Percentiles rank a stretch among this genome's conserved stretches.
These are phyloP conservation scores for Auricularia heimuer DNA, from an alignment of 768 basidiomycete species.

Conservation along the genomic window DNA sequence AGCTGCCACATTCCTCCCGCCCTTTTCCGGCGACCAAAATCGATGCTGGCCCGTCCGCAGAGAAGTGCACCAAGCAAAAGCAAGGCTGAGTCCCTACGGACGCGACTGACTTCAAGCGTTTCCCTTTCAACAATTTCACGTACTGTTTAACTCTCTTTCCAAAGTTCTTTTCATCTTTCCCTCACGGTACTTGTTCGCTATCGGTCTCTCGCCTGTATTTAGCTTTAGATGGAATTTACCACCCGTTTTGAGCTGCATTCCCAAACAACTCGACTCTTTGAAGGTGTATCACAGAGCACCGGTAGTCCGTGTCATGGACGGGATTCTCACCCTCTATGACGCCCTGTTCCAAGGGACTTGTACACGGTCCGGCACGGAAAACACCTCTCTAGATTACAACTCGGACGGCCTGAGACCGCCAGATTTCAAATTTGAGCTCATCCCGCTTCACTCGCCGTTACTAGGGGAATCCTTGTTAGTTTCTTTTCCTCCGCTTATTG, in stretches of 20 bases:
- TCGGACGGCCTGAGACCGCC: constrained; percentile 49
- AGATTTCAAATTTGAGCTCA: constrained; percentile 79
- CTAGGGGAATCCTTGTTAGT: constrained; percentile 85
- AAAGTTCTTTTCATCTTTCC: constrained; percentile 78
- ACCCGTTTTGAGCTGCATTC: constrained; percentile 79
- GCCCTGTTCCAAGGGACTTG: constrained; percentile 73
- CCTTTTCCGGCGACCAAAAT: constrained; percentile 53
- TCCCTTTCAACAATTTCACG: constrained; percentile 75
- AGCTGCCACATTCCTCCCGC: constrained; percentile 51
- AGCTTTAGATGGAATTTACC: constrained; percentile 83
- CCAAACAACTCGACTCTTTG: constrained; percentile 78
- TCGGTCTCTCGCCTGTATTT: constrained; percentile 76
- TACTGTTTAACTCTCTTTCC: constrained; percentile 74
- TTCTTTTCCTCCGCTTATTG: constrained; percentile 88
- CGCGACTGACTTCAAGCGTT: constrained; percentile 66
- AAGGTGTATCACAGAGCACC: constrained; percentile 61
- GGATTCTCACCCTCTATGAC: constrained; percentile 60
- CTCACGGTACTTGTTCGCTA: constrained; percentile 78
- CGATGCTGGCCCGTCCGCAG: constrained; percentile 56
- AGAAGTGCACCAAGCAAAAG: constrained; percentile 44
- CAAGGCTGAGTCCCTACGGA: constrained; percentile 43
- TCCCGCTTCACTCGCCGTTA: constrained; percentile 82
- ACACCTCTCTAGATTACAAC: constrained; percentile 75
- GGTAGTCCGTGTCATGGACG: constrained; percentile 50
- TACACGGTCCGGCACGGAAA: constrained; percentile 61